Evolutionary conservation across 73 alveolate genomes (phyloP).

Genomic region (Uronychia binucleata): DNA sequence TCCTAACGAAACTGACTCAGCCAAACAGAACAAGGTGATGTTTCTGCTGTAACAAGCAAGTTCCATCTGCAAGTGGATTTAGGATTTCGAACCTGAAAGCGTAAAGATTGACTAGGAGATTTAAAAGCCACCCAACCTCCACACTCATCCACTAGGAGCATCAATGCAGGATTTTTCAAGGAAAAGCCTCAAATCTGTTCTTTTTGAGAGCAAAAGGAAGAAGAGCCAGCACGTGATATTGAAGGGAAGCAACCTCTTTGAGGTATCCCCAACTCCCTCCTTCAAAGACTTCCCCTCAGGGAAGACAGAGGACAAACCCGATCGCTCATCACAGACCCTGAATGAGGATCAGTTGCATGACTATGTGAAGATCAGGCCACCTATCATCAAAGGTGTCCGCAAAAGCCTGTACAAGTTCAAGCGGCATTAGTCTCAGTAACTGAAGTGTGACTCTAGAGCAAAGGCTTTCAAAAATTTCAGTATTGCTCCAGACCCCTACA

Average conservation of each 20-base stretch:
- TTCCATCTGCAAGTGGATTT: background rate
- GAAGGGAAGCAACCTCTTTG: background rate
- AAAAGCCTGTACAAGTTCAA: background rate
- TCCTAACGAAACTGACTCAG: background rate
- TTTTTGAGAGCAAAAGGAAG: background rate
- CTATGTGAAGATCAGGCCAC: background rate
- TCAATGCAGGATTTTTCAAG: no score
- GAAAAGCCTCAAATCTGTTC: no score
- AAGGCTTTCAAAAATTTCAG: background rate
- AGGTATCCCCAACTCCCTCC: background rate
- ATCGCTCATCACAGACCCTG: background rate
- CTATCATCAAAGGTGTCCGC: background rate
- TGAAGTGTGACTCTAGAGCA: background rate
- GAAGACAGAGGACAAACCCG: background rate
- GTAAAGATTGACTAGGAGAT: background rate
- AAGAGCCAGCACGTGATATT: background rate
- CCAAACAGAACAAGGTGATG: background rate
- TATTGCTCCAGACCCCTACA: background rate
- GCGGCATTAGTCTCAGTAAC: background rate
- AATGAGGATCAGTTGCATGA: background rate
- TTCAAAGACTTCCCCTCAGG: background rate
- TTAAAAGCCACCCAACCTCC: no score
- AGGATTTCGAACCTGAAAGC: background rate
- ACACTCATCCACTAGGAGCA: no score
- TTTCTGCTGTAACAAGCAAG: background rate